These are phyloP conservation scores for Penicillium sp. DNA, from an alignment of 2,329 filamentous ascomycete genomes.

Conservation along the genomic window DNA sequence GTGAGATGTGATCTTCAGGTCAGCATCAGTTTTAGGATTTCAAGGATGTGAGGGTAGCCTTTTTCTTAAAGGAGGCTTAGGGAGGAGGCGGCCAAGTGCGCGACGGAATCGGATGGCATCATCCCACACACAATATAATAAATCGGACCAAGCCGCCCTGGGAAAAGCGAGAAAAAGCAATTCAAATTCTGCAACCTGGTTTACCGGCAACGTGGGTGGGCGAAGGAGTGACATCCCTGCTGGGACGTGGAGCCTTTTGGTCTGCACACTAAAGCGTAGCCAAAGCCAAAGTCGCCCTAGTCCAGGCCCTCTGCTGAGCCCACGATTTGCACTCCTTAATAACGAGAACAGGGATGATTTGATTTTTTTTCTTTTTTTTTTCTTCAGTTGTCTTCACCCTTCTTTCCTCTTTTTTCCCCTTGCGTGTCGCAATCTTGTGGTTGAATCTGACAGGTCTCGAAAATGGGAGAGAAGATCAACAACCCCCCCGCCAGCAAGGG, in stretches of 20 bases:
- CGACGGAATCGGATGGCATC: background rate
- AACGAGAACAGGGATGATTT: background rate
- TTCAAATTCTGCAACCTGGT: background rate
- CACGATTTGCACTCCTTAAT: background rate
- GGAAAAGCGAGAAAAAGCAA: background rate
- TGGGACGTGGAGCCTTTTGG: background rate
- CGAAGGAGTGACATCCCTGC: background rate
- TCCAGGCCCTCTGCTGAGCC: background rate
- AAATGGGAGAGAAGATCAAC: conserved; percentile 1
- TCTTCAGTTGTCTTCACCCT: background rate
- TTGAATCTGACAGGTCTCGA: background rate
- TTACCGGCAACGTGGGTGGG: background rate
- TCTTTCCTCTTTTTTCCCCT: background rate
- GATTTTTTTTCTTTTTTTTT: conserved; percentile 3
- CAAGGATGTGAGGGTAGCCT: background rate
- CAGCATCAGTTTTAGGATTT: conserved; percentile 1
- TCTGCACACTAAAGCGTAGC: background rate
- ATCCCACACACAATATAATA: background rate
- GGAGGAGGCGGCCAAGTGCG: too few species aligned
- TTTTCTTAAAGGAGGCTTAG: background rate
- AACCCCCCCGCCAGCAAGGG: background rate
- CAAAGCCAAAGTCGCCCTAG: background rate
- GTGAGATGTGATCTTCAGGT: background rate
- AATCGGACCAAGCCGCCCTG: background rate
- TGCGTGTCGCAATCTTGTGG: background rate